Evolutionary conservation across 2,329 filamentous ascomycete species (phyloP).

Genomic region (Alternaria arborescens): DNA sequence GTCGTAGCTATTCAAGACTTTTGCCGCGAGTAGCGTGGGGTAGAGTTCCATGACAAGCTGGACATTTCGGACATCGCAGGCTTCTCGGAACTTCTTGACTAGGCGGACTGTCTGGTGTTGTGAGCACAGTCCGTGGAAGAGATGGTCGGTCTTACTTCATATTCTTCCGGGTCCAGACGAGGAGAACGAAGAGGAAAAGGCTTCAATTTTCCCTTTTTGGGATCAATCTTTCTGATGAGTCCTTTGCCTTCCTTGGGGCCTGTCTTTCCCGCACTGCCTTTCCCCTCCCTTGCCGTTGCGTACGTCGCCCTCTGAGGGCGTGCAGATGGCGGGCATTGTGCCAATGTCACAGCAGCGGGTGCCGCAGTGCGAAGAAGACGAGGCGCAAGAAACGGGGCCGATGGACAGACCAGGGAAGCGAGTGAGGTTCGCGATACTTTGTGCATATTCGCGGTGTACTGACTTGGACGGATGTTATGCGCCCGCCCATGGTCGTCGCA

Average conservation of each 20-base stretch:
- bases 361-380: constrained; percentile 35
- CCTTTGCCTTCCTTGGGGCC: neutral
- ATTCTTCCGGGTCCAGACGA: neutral
- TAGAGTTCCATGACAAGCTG: constrained; percentile 39
- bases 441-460: constrained; percentile 24
- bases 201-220: neutral
- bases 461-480: neutral
- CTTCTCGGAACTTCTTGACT: constrained; percentile 25
- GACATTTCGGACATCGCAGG: constrained; percentile 27
- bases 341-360: constrained; percentile 13
- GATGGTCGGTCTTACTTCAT: neutral
- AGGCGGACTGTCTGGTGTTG: constrained; percentile 11
- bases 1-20: constrained; percentile 28
- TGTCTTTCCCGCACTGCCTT: constrained; percentile 3
- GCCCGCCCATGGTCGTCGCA: constrained; percentile 4
- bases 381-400: constrained; percentile 48
- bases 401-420: constrained; percentile 44
- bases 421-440: constrained; percentile 36
- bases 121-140: neutral
- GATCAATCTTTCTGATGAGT: neutral
- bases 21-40: constrained; percentile 27
- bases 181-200: neutral
- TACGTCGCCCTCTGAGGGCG: constrained; percentile 18
- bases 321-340: constrained; percentile 14
- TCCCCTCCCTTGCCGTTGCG: constrained; percentile 23